Evolutionary conservation across 305 asterid genomes (phyloP).

Genomic region (Fraxinus angustifolia): DNA sequence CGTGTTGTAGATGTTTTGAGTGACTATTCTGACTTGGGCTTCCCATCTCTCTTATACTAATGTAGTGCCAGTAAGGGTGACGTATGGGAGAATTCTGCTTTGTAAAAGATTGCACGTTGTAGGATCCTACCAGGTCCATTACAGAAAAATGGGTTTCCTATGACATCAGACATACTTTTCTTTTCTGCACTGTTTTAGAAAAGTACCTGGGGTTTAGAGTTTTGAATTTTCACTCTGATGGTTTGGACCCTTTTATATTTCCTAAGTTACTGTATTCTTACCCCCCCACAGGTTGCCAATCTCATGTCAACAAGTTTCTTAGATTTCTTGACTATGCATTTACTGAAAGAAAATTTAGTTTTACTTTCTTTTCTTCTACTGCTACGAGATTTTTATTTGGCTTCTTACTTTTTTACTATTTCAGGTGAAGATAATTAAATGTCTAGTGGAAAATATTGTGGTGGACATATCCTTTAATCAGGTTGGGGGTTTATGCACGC

Average conservation of each 20-base stretch:
- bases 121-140: background rate
- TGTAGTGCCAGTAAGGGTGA: background rate
- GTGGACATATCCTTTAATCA: constrained; percentile 93
- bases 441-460: constrained; percentile 83
- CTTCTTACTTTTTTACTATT: constrained; percentile 22
- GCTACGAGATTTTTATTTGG: constrained; percentile 7
- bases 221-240: constrained; percentile 7
- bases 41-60: background rate
- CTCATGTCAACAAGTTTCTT: constrained; percentile 10
- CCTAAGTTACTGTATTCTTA: background rate
- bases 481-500: constrained; percentile 87
- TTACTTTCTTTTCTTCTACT: constrained; percentile 8
- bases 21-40: background rate
- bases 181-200: background rate
- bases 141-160: background rate
- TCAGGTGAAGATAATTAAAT: constrained; percentile 83
- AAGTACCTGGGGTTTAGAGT: background rate
- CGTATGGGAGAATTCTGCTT: background rate
- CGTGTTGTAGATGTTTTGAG: background rate
- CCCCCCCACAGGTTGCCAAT: background rate
- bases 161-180: background rate
- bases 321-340: constrained; percentile 4
- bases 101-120: background rate
- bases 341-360: background rate
- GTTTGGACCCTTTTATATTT: background rate